A percentile compares a stretch with the other conserved stretches of the same genome.
Evolutionary conservation across 208 protist species (phyloP).

Genomic region (Acanthamoeba healyi): DNA sequence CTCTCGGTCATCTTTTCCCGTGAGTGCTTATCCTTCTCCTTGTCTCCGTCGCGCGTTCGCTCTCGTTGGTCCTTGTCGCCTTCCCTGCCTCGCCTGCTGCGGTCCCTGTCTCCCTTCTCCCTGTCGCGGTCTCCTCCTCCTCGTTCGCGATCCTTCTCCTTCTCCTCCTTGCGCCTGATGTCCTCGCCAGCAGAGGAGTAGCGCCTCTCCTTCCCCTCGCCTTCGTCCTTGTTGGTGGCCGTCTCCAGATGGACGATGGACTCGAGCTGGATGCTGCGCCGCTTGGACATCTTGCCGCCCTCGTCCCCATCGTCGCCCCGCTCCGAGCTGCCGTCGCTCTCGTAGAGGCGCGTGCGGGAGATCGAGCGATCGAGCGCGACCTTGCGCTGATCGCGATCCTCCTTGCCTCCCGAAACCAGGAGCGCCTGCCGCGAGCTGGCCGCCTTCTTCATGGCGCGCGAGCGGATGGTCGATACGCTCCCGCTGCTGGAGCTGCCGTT

Average conservation of each 20-base stretch:
- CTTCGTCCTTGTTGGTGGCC: not conserved
- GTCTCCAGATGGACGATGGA: not conserved
- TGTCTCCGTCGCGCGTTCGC: not conserved
- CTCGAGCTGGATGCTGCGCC: slow-evolving; percentile 23
- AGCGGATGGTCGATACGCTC: not conserved
- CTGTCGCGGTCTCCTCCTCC: not conserved
- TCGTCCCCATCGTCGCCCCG: not conserved
- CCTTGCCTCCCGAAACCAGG: not conserved
- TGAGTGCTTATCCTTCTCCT: not conserved
- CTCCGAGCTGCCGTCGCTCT: not conserved
- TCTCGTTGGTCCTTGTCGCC: not conserved
- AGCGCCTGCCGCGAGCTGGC: slow-evolving; percentile 1
- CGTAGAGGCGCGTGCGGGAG: not conserved
- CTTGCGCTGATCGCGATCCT: not conserved
- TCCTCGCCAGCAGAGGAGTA: too few relatives aligned
- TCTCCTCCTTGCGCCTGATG: not conserved
- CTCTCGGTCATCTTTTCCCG: not conserved
- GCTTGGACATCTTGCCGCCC: not conserved
- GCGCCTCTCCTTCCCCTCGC: not conserved
- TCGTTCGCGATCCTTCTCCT: not conserved
- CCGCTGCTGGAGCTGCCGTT: not conserved
- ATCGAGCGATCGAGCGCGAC: not conserved
- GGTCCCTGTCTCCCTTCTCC: not conserved
- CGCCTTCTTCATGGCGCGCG: slow-evolving; percentile 35
- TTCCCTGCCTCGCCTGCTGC: not conserved